Base-by-base conservation (phyloP, 139 green algal species). In the Auxenochlorella pyrenoidosa region DNA sequence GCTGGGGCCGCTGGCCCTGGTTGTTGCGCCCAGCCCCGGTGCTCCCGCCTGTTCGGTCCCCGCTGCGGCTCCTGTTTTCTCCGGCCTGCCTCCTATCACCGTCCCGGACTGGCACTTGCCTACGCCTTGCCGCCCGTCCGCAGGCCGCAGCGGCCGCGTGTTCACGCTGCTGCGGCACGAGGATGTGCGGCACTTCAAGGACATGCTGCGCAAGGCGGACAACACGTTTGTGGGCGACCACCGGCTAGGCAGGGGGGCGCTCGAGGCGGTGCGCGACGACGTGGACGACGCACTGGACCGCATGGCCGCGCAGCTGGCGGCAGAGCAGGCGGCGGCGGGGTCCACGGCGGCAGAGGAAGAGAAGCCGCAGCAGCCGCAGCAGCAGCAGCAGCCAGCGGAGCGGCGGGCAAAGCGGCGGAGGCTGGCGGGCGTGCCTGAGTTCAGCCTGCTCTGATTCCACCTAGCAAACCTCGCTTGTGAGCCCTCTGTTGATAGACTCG, bases 111-210 rank as follows among this genome's bases (percentile, higher is more conserved):
- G n/a, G n/a, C n/a, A n/a, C n/a, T n/a, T n/a, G n/a, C n/a, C n/a
- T n/a, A n/a, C n/a, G n/a, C n/a, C n/a, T n/a, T n/a, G n/a, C n/a
- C n/a, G n/a, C 18, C 70, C 28, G 15, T n/a, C 47, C 51, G 54
- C 83, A 87, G 84, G 84, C 30, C 73, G 87, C 15, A 13, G 58
- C 3, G 95, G 95, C 0, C 44, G 81, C 8, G 94, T 95, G 68
- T 94, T 94, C 89, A 97, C 94, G 0, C 85, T 99, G 51, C 88
- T 99, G 44, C 92, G 93, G 28, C 87, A 88, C 32, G 93, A 98
- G 87, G 95, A 99, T 58, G 94, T 97, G 66, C 88, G 89, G 30
- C 95, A 98, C 84, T 99, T 98, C 93, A 96, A 96, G 80, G 82
- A 8, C 19, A 95, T 97, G 94, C 88, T 97, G 70, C 90, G 93